A percentile compares a stretch with the other conserved stretches of the same genome.
phyloP scores from a whole-genome alignment of 306 rosid species.

The Biancaea sappan region DNA sequence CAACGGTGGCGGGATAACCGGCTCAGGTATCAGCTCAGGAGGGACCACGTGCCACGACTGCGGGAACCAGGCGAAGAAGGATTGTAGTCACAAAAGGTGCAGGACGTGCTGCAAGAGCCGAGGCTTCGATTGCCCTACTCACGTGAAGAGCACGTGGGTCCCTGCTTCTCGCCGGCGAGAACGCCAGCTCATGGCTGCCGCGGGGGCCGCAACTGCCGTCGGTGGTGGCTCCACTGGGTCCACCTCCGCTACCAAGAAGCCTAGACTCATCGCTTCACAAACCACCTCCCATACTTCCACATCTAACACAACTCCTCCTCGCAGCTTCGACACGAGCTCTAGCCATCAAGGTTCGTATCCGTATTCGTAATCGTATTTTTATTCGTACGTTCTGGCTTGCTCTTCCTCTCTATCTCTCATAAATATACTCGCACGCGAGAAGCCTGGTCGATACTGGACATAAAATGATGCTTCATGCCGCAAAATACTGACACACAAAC shows the following conservation, averaged over 20 bases:
- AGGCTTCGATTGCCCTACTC: constrained; percentile 86
- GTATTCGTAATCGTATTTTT: neutral
- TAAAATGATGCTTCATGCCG: neutral
- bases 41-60: constrained; percentile 51
- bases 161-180: constrained; percentile 90
- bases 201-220: neutral
- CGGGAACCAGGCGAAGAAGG: constrained; percentile 96
- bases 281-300: constrained; percentile 88
- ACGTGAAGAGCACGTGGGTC: constrained; percentile 97
- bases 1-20: constrained; percentile 38
- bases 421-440: too few species aligned
- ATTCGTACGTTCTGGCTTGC: too few species aligned
- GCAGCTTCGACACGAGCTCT: constrained; percentile 90
- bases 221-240: constrained; percentile 73
- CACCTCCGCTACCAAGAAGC: constrained; percentile 77
- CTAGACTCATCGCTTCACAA: constrained; percentile 73
- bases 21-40: constrained; percentile 22
- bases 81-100: constrained; percentile 77
- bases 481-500: too few species aligned
- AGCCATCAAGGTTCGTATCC: constrained; percentile 75
- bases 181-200: constrained; percentile 53
- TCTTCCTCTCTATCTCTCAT: too few species aligned
- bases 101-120: constrained; percentile 95
- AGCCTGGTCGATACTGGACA: neutral
- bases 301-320: constrained; percentile 93